A percentile compares a stretch with the other conserved stretches of the same genome.
These are phyloP conservation scores for Smallanthus sonchifolius DNA, from an alignment of 129 eudicot species.

Conservation along the genomic window DNA sequence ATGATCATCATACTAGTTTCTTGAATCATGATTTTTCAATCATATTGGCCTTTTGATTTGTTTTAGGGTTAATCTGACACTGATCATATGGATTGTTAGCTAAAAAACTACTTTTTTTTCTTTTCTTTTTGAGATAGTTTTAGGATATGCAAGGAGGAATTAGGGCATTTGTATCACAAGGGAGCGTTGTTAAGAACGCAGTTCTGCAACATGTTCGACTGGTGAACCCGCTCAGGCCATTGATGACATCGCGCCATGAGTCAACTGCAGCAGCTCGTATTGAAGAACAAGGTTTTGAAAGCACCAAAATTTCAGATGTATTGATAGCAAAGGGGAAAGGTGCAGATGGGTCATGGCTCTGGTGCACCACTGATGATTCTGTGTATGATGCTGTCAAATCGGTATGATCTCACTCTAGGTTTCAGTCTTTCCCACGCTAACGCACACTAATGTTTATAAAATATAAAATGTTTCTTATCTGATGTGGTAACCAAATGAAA, in stretches of 20 bases:
- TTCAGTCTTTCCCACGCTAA: not conserved
- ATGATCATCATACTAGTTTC: not conserved
- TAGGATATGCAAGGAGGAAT: conserved; percentile 85
- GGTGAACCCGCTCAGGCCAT: conserved; percentile 49
- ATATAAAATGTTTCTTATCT: not conserved
- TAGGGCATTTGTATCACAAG: conserved; percentile 58
- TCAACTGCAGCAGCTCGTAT: conserved; percentile 74
- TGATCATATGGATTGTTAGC: not conserved
- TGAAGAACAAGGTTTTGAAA: conserved; percentile 96
- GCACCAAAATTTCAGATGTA: conserved; percentile 87
- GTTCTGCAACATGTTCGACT: conserved; percentile 66
- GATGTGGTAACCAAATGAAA: conserved; percentile 10
- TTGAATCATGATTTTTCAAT: not conserved
- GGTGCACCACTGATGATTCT: conserved; percentile 95
- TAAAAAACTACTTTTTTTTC: not conserved
- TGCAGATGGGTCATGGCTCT: conserved; percentile 99
- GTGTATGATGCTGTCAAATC: conserved; percentile 98
- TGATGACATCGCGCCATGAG: conserved; percentile 49
- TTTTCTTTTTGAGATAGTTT: conserved; percentile 16
- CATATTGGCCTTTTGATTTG: not conserved
- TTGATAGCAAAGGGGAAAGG: conserved; percentile 75
- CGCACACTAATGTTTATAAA: not conserved
- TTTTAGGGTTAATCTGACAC: not conserved
- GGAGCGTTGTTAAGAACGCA: conserved; percentile 69
- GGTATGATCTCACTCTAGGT: conserved; percentile 44